Evolutionary conservation across 805 yeast species (phyloP).

Genomic region (Scheffersomyces stipitis): DNA sequence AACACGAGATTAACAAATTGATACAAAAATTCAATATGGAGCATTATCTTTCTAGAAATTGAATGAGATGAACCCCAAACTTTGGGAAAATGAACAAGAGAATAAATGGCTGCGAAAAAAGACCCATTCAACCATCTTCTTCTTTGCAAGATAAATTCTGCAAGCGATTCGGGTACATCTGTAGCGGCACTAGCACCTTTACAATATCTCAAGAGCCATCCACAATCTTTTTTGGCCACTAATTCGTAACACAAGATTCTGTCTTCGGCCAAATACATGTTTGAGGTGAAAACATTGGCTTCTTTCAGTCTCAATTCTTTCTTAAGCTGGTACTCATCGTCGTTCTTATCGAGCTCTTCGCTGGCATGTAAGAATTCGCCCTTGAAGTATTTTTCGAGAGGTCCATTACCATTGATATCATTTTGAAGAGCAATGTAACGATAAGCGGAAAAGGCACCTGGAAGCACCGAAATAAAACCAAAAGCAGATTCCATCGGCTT

Average conservation of each 20-base stretch:
- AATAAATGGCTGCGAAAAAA: slow-evolving; percentile 90
- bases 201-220: slow-evolving; percentile 90
- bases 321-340: slow-evolving; percentile 35
- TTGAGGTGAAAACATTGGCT: slow-evolving; percentile 82
- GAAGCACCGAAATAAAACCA: slow-evolving; percentile 91
- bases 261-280: slow-evolving; percentile 97
- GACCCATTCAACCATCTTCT: slow-evolving; percentile 99
- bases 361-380: slow-evolving; percentile 80
- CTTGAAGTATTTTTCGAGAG: slow-evolving; percentile 84
- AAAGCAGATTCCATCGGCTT: slow-evolving; percentile 94
- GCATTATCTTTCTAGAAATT: slow-evolving; percentile 67
- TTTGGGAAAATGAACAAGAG: slow-evolving; percentile 80
- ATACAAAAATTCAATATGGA: slow-evolving; percentile 86
- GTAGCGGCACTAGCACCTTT: slow-evolving; percentile 94
- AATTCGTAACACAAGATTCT: slow-evolving; percentile 95
- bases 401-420: slow-evolving; percentile 68
- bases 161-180: slow-evolving; percentile 90
- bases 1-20: slow-evolving; percentile 78
- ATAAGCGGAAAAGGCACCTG: slow-evolving; percentile 97
- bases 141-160: slow-evolving; percentile 94
- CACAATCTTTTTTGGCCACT: slow-evolving; percentile 77
- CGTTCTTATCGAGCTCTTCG: slow-evolving; percentile 39
- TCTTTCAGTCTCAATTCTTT: slow-evolving; percentile 40
- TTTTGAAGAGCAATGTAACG: slow-evolving; percentile 76
- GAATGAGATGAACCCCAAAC: slow-evolving; percentile 92